Conservation (phyloP, 768 basidiomycete genomes). For the Vararia minispora region DNA sequence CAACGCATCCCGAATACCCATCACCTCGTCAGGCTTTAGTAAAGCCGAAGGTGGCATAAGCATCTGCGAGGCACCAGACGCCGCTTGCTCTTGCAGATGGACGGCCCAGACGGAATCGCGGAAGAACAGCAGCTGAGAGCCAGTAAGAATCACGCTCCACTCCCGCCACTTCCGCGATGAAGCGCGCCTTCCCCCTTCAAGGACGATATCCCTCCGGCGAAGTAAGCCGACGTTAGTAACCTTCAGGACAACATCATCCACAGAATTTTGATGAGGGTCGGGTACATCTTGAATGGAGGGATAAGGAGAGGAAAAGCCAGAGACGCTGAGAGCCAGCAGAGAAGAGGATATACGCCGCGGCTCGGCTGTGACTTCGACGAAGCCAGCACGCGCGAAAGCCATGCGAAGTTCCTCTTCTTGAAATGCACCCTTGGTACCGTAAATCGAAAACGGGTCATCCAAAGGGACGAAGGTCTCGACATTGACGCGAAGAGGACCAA, state of each 20-base stretch:
- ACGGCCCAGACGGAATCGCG: conserved; percentile 54
- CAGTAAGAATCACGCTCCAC: conserved; percentile 79
- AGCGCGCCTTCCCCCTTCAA: conserved; percentile 68
- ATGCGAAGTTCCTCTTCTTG: conserved; percentile 53
- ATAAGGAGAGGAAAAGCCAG: conserved; percentile 20
- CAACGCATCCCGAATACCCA: conserved; percentile 66
- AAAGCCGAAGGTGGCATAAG: conserved; percentile 28
- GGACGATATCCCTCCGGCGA: conserved; percentile 68
- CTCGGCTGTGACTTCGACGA: conserved; percentile 42
- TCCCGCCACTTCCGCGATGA: conserved; percentile 78
- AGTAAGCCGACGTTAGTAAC: conserved; percentile 76
- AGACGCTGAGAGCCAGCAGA: conserved; percentile 31
- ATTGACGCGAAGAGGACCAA: conserved; percentile 59
- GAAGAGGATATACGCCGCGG: conserved; percentile 26
- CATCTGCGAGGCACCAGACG: conserved; percentile 22
- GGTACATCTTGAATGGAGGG: conserved; percentile 17
- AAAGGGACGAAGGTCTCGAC: conserved; percentile 46
- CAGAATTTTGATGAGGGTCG: conserved; percentile 18
- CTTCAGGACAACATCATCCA: conserved; percentile 37
- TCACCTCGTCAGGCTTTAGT: conserved; percentile 75
- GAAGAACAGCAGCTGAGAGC: conserved; percentile 86
- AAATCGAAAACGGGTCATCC: conserved; percentile 54
- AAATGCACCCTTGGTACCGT: conserved; percentile 57
- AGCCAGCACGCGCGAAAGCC: conserved; percentile 48
- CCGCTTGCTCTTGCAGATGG: conserved; percentile 32